Percentiles rank a stretch among this genome's conserved stretches.
phyloP scores from a whole-genome alignment of 306 rosid genomes.

The Oxytropis ochrocephala region DNA sequence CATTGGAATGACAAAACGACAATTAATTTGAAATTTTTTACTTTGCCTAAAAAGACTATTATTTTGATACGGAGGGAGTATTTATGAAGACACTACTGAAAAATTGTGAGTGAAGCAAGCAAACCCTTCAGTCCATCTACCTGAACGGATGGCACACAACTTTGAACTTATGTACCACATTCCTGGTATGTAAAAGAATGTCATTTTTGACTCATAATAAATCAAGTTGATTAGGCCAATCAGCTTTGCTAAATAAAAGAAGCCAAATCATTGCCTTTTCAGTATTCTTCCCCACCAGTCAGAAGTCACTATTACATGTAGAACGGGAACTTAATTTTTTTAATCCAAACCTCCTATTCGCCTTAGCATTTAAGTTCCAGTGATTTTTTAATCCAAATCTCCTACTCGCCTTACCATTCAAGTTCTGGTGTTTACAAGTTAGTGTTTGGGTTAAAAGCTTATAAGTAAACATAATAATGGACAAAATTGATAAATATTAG shows the following conservation, averaged over 20 bases:
- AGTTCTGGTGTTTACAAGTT: background rate
- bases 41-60: no score
- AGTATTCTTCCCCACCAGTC: background rate
- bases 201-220: background rate
- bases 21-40: no score
- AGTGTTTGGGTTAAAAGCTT: conserved; percentile 4
- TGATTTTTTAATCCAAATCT: background rate
- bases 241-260: background rate
- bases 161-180: background rate
- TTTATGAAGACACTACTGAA: background rate
- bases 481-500: background rate
- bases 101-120: background rate
- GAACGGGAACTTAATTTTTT: background rate
- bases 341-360: background rate
- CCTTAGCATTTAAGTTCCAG: background rate
- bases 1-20: no score
- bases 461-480: background rate
- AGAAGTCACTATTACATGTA: background rate
- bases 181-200: background rate
- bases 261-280: background rate
- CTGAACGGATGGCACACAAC: background rate
- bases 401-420: background rate
- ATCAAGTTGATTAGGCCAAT: background rate
- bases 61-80: no score
- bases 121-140: background rate